Percentiles rank a stretch among this genome's conserved stretches.
phyloP scores from a whole-genome alignment of 441 rosid genomes.

The Macaranga tanarius region DNA sequence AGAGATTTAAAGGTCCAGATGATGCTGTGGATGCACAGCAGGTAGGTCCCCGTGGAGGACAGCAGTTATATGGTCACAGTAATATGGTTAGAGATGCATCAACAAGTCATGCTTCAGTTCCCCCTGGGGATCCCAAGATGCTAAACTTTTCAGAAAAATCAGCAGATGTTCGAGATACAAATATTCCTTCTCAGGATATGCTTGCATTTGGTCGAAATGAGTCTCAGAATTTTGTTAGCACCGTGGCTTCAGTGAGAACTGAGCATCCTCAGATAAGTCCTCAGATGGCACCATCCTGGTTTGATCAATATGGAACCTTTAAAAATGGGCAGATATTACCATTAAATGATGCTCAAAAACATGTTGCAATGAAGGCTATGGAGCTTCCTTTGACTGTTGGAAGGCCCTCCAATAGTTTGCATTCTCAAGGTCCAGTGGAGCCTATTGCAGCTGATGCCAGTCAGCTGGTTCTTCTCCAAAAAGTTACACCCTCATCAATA shows the following conservation, averaged over 20 bases:
- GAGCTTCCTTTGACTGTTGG: slow-evolving; percentile 42
- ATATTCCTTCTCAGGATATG: slow-evolving; percentile 36
- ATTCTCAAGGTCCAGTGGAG: slow-evolving; percentile 33
- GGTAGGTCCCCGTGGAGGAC: slow-evolving; percentile 30
- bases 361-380: slow-evolving; percentile 33
- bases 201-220: slow-evolving; percentile 35
- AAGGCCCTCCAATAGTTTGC: slow-evolving; percentile 45
- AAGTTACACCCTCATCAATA: slow-evolving; percentile 32
- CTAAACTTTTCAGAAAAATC: slow-evolving; percentile 34
- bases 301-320: slow-evolving; percentile 60
- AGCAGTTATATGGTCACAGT: slow-evolving; percentile 31
- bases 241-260: slow-evolving; percentile 35
- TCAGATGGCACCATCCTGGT: slow-evolving; percentile 81
- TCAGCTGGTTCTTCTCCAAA: slow-evolving; percentile 31
- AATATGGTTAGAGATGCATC: slow-evolving; percentile 31
- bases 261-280: slow-evolving; percentile 59
- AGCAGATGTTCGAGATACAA: slow-evolving; percentile 31
- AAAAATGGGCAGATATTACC: slow-evolving; percentile 62
- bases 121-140: slow-evolving; percentile 44
- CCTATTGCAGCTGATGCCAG: slow-evolving; percentile 34
- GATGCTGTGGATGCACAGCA: slow-evolving; percentile 33
- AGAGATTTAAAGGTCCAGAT: slow-evolving; percentile 49
- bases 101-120: slow-evolving; percentile 21
- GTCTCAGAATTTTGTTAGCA: slow-evolving; percentile 37
- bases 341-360: slow-evolving; percentile 39